Base-by-base conservation (phyloP, 345 rosid species). In the Microthlaspi erraticum region DNA sequence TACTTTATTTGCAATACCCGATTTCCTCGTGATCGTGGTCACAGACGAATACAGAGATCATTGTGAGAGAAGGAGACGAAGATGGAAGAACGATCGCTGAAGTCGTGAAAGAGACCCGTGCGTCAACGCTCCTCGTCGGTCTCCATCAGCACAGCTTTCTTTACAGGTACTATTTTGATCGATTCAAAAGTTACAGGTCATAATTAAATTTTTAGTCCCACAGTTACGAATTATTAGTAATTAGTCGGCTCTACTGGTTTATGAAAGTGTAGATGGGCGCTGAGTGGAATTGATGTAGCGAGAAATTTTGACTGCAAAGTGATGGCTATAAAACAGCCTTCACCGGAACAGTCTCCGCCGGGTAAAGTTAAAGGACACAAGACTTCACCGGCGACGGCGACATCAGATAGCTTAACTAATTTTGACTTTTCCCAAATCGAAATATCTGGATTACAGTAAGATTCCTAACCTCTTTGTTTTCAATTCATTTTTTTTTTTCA, bases 81-180 rank as follows among this genome's bases (percentile, higher is more conserved):
- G 89, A 87, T 43, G 97, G 96, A 26, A 60, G 60, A 17, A 91
- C 58, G 81, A 87, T 93, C 20, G 83, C 83, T 17, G 77, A 84
- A 14, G 71, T 83, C 56, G 92, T 88, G n/a, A 78, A 90, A 62
- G 89, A 88, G 76, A 85, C 86, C 50, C 93, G 93, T 60, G 93
- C 98, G 16, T 86, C 84, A n/a, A 79, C 82, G 11, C 87, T 93
- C 58, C 91, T 93, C 43, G 85, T 88, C 46, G 98, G 98, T 31
- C 96, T 93, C 75, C 98, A 93, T 80, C 86, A 83, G 8, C 81
- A 77, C 31, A 93, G 98, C 84, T 93, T 93, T 73, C 90, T 93
- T n/a, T 81, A 93, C 90, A 91, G 62, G 98, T 87, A 74, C 66
- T 31, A 13, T 46, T 62, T 0, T 62, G 74, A 68, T 46, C 70